Conservation (phyloP, 2,329 filamentous ascomycete genomes). For the Lecanicillium sp. region DNA sequence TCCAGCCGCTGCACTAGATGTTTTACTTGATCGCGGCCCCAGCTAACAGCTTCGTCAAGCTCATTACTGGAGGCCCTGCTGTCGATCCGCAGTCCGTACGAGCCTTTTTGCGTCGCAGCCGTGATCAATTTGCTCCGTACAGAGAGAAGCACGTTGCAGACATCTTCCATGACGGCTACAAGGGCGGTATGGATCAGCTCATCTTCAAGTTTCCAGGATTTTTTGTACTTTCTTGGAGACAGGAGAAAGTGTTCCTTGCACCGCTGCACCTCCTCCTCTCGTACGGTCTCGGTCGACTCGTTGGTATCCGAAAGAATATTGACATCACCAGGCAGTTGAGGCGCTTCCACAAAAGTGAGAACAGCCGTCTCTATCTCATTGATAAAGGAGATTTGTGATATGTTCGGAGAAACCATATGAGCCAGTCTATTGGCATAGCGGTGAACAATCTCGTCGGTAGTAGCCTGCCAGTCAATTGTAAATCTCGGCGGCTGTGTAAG, state of each 20-base stretch:
- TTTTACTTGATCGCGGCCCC: too few species aligned
- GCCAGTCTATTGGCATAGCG: conserved; percentile 52
- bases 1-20: conserved; percentile 40
- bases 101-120: too few species aligned
- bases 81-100: too few species aligned
- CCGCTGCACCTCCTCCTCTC: too few species aligned
- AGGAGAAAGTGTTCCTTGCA: conserved; percentile 2
- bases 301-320: too few species aligned
- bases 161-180: conserved; percentile 1
- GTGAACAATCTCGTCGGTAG: conserved; percentile 57
- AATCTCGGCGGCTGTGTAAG: conserved; percentile 23
- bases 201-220: conserved; percentile 7
- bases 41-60: too few species aligned
- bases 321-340: too few species aligned
- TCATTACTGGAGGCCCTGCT: too few species aligned
- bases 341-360: conserved; percentile 35
- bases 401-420: conserved; percentile 23
- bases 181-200: conserved; percentile 9
- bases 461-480: conserved; percentile 54
- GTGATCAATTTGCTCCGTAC: too few species aligned
- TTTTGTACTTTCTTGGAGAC: neutral
- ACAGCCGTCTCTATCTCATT: conserved; percentile 30
- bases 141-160: conserved; percentile 9
- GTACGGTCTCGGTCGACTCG: too few species aligned
- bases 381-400: conserved; percentile 21